Evolutionary conservation across 768 basidiomycete genomes (phyloP).

Genomic region (Leccinum longicurvipes): DNA sequence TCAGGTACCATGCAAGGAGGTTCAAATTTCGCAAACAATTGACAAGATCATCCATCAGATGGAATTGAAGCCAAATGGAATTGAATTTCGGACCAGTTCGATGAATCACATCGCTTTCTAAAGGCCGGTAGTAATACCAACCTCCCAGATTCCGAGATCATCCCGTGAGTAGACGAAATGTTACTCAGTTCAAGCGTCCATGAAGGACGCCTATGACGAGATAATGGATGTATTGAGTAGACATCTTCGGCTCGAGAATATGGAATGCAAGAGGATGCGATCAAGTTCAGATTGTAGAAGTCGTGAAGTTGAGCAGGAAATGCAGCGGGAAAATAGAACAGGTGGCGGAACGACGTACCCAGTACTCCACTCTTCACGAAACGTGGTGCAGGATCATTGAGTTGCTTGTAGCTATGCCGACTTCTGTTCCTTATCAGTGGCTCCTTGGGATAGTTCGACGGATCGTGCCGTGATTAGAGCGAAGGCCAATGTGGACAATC

Average conservation of each 20-base stretch:
- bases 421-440: neutral
- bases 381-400: neutral
- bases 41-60: conserved; percentile 11
- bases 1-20: conserved; percentile 13
- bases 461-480: no score
- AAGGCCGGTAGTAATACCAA: conserved; percentile 29
- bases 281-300: neutral
- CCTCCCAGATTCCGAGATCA: conserved; percentile 34
- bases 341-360: neutral
- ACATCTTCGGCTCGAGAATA: conserved; percentile 7
- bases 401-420: neutral
- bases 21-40: conserved; percentile 10
- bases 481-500: neutral
- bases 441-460: neutral
- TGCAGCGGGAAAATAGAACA: neutral
- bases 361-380: neutral
- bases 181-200: conserved; percentile 30
- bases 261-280: neutral
- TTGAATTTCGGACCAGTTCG: conserved; percentile 5
- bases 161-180: conserved; percentile 19
- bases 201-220: conserved; percentile 28
- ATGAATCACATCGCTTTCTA: conserved; percentile 20
- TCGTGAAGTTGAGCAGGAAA: neutral
- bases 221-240: conserved; percentile 15
- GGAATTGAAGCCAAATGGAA: conserved; percentile 15